phyloP scores from a whole-genome alignment of 2,329 filamentous ascomycete species.

The Calonectria leucothoes region DNA sequence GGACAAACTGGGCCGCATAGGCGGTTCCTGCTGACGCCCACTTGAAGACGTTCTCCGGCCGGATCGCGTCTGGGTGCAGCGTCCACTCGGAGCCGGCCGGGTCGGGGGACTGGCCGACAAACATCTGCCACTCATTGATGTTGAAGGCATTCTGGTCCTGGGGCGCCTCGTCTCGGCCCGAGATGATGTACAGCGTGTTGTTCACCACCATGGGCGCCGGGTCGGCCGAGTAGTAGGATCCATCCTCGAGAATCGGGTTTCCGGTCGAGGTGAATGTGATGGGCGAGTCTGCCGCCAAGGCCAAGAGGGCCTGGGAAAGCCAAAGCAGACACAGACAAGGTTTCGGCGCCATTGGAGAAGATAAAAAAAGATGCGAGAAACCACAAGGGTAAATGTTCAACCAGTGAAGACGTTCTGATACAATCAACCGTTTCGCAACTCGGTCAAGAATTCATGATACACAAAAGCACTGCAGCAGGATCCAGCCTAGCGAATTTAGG shows the following conservation, averaged over 20 bases:
- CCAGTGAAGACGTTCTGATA: background rate
- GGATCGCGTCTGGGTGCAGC: conserved; percentile 44
- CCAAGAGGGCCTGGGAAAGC: background rate
- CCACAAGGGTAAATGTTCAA: background rate
- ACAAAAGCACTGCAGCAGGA: background rate
- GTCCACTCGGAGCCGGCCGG: conserved; percentile 48
- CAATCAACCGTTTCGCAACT: background rate
- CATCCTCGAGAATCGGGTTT: conserved; percentile 52
- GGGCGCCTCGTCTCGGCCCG: conserved; percentile 48
- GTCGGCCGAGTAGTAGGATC: conserved; percentile 52
- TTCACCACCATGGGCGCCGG: conserved; percentile 52
- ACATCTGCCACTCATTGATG: conserved; percentile 53
- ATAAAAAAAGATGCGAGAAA: background rate
- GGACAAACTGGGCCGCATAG: conserved; percentile 51
- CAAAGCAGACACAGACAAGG: background rate
- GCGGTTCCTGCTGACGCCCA: conserved; percentile 49
- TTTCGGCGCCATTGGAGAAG: background rate
- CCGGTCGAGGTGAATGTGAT: conserved; percentile 43
- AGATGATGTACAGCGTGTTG: conserved; percentile 50
- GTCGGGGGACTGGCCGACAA: conserved; percentile 42
- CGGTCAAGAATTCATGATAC: background rate
- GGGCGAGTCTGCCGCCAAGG: background rate
- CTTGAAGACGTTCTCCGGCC: conserved; percentile 46
- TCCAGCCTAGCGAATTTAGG: background rate
- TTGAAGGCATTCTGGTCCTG: conserved; percentile 44